Evolutionary conservation across 2,329 filamentous ascomycete species (phyloP), one percentile per base, ranked within the genome.

Genomic region (Penicillium sp.): DNA sequence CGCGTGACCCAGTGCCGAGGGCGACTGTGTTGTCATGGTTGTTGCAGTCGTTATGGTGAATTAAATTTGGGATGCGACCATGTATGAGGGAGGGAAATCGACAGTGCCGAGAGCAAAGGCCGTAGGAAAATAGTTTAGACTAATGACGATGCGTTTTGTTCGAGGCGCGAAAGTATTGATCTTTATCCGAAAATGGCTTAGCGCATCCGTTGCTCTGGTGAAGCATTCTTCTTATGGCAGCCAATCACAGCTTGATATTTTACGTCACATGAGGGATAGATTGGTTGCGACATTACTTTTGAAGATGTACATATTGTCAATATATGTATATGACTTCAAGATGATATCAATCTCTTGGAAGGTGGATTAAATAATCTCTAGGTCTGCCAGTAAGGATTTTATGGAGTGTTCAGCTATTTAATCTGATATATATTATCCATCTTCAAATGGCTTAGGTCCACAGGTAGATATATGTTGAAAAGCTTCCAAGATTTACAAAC

Each of bases 141-240:
- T 22, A 22, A 22, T 22, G n/a, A 49, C 7, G 31, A 49, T 26
- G 46, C 20, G 9, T 8, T 25, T 12, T 11, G 22, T 23, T 9
- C 15, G 29, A 11, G 12, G 18, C 20, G 47, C 41, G 31, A 8
- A 31, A 45, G 27, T 69, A 68, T 71, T 71, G 68, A 69, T 48
- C 9, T 63, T 58, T 67, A 63, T 35, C 68, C 65, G 7, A 31
- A 61, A 62, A 1, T 0, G 61, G 66, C 2, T 51, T 71, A 71
- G 68, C 51, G 60, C 6, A 0, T 1, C 27, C 6, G 68, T 71
- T 71, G 65, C 65, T 61, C 53, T 40, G 65, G 67, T 60, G 58
- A 64, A 37, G 41, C 51, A 56, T 55, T 54, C 43, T 20, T 25
- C 26, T 11, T 11, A 2, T n/a, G n/a, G 31, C 18, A 25, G 46